Base-by-base conservation (phyloP, 2,329 filamentous ascomycete species). In the Fusarium lyarnte region DNA sequence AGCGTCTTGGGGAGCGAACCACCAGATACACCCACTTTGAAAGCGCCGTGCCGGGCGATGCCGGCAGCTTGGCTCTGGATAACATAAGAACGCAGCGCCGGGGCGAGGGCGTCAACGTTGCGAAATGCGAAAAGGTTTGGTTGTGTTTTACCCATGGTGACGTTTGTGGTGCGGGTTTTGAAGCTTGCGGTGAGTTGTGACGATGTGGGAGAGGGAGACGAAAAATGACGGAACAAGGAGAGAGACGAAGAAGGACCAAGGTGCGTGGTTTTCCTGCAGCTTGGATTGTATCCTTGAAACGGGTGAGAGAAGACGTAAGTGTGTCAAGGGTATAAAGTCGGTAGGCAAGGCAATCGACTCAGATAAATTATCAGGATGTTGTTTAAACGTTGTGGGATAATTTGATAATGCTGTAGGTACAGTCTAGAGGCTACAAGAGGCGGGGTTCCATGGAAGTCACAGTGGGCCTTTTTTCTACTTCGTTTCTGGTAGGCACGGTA, bases 1-100 rank as follows among this genome's bases (percentile, higher is more conserved):
- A 99, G 91, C 19, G 92, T 93, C 79, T 94, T 92, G 63, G 96
- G 96, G 49, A 99, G 90, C 21, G 95, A 98, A 76, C 96, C 96
- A 76, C 96, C 96, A 1, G 95, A 98, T 58, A 98, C 93, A 74
- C 91, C 96, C 68, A 99, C 87, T 83, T 97, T 95, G 88, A 99
- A 98, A 80, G 87, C 88, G 72, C 89, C 87, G 83, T 98, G 96
- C 70, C 95, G 93, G 74, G 87, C 85, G 72, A 98, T 84, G 66
- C 94, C 94, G 67, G 91, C 88, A 78, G 91, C 92, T 84, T 99
- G 95, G 78, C 89, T 91, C 77, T 93, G 89, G 77, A 98, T 87
- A 77, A 98, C 86, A 83, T 97, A 98, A 76, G 89, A 85, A 79
- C 95, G 92, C 76, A 99, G 89, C 73, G 92, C 91, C 39, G 88